These are phyloP conservation scores for Verruconis gallopava DNA, from an alignment of 2,329 filamentous ascomycete species.

Conservation along the genomic window DNA sequence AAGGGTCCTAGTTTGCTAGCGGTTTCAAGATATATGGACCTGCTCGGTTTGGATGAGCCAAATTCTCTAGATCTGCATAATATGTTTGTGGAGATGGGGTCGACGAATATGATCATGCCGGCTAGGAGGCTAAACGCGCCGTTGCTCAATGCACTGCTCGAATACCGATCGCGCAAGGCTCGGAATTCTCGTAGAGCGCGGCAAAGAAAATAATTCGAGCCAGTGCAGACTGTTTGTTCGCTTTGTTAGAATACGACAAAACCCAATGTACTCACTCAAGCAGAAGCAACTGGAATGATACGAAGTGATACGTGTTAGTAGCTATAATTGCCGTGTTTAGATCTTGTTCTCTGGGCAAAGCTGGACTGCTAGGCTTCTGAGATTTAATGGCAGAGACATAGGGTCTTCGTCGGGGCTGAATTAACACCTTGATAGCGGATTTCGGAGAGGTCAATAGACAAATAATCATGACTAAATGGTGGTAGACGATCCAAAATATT, in stretches of 20 bases:
- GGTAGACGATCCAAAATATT: no score
- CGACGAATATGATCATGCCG: slow-evolving; percentile 48
- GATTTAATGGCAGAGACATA: no score
- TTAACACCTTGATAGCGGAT: no score
- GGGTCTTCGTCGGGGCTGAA: no score
- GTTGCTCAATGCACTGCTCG: slow-evolving; percentile 59
- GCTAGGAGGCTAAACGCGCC: slow-evolving; percentile 54
- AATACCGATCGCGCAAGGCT: slow-evolving; percentile 39
- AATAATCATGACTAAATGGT: no score
- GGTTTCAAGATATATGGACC: slow-evolving; percentile 55
- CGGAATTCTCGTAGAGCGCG: slow-evolving; percentile 49
- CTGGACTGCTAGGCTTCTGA: no score
- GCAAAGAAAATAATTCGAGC: slow-evolving; percentile 61
- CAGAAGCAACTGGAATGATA: slow-evolving; percentile 48
- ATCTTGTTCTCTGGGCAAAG: no score
- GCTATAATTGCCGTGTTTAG: neutral
- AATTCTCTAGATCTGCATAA: slow-evolving; percentile 60
- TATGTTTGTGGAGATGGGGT: slow-evolving; percentile 44
- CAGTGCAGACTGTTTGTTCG: slow-evolving; percentile 44
- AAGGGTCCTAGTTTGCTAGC: slow-evolving; percentile 43
- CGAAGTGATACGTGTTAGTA: slow-evolving; percentile 58
- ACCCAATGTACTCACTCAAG: slow-evolving; percentile 40
- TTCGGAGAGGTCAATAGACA: no score
- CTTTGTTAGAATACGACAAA: slow-evolving; percentile 39
- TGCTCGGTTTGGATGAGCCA: slow-evolving; percentile 60